These are phyloP conservation scores for Penicillium hordei DNA, from an alignment of 2,329 filamentous ascomycete species.

Conservation along the genomic window DNA sequence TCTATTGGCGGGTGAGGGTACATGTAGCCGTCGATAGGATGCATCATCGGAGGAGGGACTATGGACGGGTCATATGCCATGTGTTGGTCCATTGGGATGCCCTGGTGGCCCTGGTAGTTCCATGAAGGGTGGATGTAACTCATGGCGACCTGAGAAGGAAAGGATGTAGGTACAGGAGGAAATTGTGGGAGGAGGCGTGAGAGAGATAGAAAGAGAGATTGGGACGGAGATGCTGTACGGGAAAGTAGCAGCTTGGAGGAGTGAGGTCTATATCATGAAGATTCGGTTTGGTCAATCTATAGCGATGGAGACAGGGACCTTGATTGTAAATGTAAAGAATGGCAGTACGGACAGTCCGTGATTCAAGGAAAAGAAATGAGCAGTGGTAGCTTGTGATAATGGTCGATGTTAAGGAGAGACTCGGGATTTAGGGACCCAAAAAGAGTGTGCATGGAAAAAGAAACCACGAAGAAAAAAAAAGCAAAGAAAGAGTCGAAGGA, in stretches of 20 bases:
- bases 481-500: constrained; percentile 21
- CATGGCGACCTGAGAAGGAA: constrained; percentile 28
- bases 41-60: constrained; percentile 40
- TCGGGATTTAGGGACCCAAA: constrained; percentile 21
- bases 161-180: constrained; percentile 8
- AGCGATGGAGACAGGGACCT: constrained; percentile 2
- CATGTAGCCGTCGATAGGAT: constrained; percentile 41
- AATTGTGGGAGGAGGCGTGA: not conserved
- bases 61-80: constrained; percentile 39
- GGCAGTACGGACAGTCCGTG: constrained; percentile 13
- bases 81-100: constrained; percentile 40
- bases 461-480: constrained; percentile 19
- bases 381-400: constrained; percentile 17
- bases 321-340: constrained; percentile 9
- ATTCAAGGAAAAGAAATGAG: constrained; percentile 25
- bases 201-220: constrained; percentile 6
- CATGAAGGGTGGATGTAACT: constrained; percentile 43
- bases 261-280: constrained; percentile 21
- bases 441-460: constrained; percentile 20
- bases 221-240: constrained; percentile 19
- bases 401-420: constrained; percentile 26
- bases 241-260: constrained; percentile 20
- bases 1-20: constrained; percentile 43
- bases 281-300: constrained; percentile 2
- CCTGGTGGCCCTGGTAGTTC: constrained; percentile 35